A percentile compares a stretch with the other conserved stretches of the same genome.
phyloP scores from a whole-genome alignment of 768 basidiomycete species.

The Pleurotus tuber-regium region DNA sequence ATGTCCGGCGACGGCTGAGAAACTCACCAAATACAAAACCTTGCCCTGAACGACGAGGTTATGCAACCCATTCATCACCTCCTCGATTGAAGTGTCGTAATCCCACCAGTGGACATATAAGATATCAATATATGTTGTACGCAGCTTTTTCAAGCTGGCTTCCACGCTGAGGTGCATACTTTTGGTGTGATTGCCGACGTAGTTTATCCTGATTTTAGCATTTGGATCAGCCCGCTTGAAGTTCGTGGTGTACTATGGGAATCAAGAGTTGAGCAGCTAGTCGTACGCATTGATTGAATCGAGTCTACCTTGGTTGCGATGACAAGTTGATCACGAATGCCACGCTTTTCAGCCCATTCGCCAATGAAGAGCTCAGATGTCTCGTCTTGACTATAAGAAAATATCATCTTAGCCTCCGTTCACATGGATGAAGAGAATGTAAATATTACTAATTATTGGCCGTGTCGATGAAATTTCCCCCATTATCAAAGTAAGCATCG shows the following conservation, averaged over 20 bases:
- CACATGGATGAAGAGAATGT: background rate
- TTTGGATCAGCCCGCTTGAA: slow-evolving; percentile 24
- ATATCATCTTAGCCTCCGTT: background rate
- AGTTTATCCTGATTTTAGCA: slow-evolving; percentile 33
- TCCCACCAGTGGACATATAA: slow-evolving; percentile 53
- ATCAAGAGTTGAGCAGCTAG: background rate
- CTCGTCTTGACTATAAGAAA: slow-evolving; percentile 29
- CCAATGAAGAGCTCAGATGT: slow-evolving; percentile 39
- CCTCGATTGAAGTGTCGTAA: slow-evolving; percentile 47
- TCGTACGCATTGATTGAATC: background rate
- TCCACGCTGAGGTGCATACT: slow-evolving; percentile 38
- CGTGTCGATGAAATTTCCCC: slow-evolving; percentile 43
- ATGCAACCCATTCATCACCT: slow-evolving; percentile 56
- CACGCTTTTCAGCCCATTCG: slow-evolving; percentile 39
- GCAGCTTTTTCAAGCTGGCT: slow-evolving; percentile 44
- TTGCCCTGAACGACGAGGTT: slow-evolving; percentile 49
- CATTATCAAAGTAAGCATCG: slow-evolving; percentile 35
- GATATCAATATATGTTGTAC: slow-evolving; percentile 46
- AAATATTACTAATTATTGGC: slow-evolving; percentile 35
- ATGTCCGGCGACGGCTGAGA: background rate
- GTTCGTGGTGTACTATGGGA: slow-evolving; percentile 27
- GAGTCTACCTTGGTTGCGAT: slow-evolving; percentile 28
- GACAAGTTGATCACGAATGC: slow-evolving; percentile 38
- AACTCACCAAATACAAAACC: slow-evolving; percentile 41
- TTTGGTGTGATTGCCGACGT: slow-evolving; percentile 48